Conservation (phyloP, 179 eudicot species). For the Spergularia azorica region DNA sequence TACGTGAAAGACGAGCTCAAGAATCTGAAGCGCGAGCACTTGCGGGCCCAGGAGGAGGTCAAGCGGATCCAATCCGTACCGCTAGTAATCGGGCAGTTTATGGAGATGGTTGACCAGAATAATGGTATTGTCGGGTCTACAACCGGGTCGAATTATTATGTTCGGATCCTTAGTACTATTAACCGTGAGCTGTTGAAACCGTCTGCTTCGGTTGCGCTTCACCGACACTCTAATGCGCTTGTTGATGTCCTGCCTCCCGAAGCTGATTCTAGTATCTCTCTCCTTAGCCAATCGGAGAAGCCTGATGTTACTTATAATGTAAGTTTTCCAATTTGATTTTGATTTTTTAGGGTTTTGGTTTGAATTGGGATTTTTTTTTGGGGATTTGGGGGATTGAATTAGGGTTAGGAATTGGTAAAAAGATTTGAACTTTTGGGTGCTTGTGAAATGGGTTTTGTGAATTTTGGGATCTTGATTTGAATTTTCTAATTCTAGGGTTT, state of each 20-base stretch:
- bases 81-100: constrained; percentile 93
- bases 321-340: neutral
- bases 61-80: constrained; percentile 93
- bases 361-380: neutral
- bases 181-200: constrained; percentile 84
- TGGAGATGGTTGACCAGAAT: constrained; percentile 93
- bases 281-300: constrained; percentile 89
- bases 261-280: constrained; percentile 91
- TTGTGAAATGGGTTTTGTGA: neutral
- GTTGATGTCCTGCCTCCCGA: constrained; percentile 96
- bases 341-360: neutral
- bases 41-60: constrained; percentile 89
- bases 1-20: constrained; percentile 93
- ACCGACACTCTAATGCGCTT: constrained; percentile 86
- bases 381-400: neutral
- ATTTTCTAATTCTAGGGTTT: neutral
- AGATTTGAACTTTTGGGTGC: neutral
- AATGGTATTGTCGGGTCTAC: constrained; percentile 93
- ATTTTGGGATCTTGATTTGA: neutral
- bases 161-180: constrained; percentile 80
- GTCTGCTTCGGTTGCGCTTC: constrained; percentile 83
- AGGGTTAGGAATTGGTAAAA: neutral
- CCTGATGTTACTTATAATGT: constrained; percentile 75
- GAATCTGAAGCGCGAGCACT: constrained; percentile 77
- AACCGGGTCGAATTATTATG: constrained; percentile 88